Evolutionary conservation across 2,329 filamentous ascomycete species (phyloP).

Genomic region (Cercospora canescens): DNA sequence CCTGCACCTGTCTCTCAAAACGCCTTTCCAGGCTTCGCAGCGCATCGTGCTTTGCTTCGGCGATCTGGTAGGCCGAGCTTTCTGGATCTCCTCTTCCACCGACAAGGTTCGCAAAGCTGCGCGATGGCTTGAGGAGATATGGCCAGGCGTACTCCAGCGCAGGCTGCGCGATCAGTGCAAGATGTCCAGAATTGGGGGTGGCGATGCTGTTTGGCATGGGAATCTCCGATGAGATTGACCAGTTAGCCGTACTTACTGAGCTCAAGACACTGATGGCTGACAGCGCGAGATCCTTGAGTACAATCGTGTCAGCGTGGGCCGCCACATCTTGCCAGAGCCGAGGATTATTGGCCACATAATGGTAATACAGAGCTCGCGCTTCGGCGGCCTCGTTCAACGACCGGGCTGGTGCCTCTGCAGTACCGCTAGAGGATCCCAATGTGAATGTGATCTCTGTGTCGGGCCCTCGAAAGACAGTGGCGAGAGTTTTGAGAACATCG

Average conservation of each 20-base stretch:
- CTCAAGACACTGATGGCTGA: slow-evolving; percentile 55
- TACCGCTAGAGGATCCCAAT: slow-evolving; percentile 33
- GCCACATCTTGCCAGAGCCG: slow-evolving; percentile 55
- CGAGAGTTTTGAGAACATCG: slow-evolving; percentile 56
- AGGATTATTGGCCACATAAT: slow-evolving; percentile 53
- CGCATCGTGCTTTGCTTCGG: slow-evolving; percentile 58
- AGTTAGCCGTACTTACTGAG: slow-evolving; percentile 56
- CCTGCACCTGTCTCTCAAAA: slow-evolving; percentile 41
- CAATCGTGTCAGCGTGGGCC: slow-evolving; percentile 56
- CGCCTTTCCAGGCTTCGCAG: slow-evolving; percentile 50
- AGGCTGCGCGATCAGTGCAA: slow-evolving; percentile 54
- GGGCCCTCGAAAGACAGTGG: slow-evolving; percentile 58
- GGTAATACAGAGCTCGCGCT: slow-evolving; percentile 56
- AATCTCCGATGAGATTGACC: slow-evolving; percentile 41
- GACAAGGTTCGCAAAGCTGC: slow-evolving; percentile 59
- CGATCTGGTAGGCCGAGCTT: slow-evolving; percentile 58
- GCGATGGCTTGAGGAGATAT: slow-evolving; percentile 58
- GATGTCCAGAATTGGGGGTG: slow-evolving; percentile 44
- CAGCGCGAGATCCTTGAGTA: slow-evolving; percentile 57
- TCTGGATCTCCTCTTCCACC: slow-evolving; percentile 58
- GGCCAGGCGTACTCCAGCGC: slow-evolving; percentile 54
- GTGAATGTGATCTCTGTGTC: slow-evolving; percentile 34
- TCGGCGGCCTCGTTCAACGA: slow-evolving; percentile 50
- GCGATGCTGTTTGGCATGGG: slow-evolving; percentile 41
- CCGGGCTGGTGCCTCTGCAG: slow-evolving; percentile 29